Conservation (phyloP, 2,329 filamentous ascomycete genomes). For the Aspergillus sp. region DNA sequence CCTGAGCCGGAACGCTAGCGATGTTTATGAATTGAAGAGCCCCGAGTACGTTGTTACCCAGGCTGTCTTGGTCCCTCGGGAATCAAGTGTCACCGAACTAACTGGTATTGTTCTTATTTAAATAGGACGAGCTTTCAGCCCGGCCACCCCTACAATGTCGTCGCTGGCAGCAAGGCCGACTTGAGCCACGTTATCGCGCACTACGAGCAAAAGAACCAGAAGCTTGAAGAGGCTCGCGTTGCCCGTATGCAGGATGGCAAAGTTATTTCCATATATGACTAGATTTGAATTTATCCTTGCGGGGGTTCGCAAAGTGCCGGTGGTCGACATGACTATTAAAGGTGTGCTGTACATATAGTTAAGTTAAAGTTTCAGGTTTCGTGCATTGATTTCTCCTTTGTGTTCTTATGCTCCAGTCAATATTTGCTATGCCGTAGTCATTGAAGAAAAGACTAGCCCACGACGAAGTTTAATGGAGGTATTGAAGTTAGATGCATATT, state of each 20-base stretch:
- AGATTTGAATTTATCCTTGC: constrained; percentile 24
- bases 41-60: constrained; percentile 58
- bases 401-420: constrained; percentile 4
- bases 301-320: constrained; percentile 21
- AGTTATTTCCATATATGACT: constrained; percentile 45
- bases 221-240: constrained; percentile 58
- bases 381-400: constrained; percentile 29
- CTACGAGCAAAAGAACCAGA: constrained; percentile 59
- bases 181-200: constrained; percentile 61
- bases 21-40: constrained; percentile 57
- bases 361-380: constrained; percentile 21
- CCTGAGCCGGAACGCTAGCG: constrained; percentile 41
- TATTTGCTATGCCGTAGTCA: not conserved
- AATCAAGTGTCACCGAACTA: not conserved
- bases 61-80: not conserved
- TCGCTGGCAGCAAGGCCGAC: constrained; percentile 60
- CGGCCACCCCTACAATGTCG: constrained; percentile 63
- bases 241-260: constrained; percentile 45
- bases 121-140: constrained; percentile 59
- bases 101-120: constrained; percentile 1
- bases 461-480: not conserved
- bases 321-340: constrained; percentile 24
- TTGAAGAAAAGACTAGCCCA: not conserved
- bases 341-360: constrained; percentile 38
- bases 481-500: not conserved